Percentiles rank a stretch among this genome's conserved stretches.
Conservation (phyloP, 2,329 filamentous ascomycete genomes). For the Ophiostoma sp. region DNA sequence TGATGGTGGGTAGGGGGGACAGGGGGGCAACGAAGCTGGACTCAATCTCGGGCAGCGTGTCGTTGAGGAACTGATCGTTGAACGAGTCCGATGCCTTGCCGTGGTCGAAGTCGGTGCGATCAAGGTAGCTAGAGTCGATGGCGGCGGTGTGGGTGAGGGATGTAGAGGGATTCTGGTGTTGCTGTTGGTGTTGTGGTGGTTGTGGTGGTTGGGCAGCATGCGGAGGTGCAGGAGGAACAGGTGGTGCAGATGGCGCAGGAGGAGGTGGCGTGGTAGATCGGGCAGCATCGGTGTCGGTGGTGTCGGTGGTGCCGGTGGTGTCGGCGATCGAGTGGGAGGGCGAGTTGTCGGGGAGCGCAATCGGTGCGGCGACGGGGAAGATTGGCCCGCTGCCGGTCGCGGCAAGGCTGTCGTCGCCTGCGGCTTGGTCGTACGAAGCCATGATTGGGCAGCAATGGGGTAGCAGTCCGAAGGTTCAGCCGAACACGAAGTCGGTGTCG, state of each 20-base stretch:
- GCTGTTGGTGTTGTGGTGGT: background rate
- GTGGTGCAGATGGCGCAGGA: background rate
- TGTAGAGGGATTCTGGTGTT: background rate
- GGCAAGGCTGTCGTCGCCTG: conserved; percentile 2
- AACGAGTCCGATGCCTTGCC: conserved; percentile 44
- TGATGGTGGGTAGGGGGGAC: conserved; percentile 49
- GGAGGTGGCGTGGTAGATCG: conserved; percentile 12
- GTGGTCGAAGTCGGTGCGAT: conserved; percentile 33
- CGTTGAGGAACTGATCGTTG: conserved; percentile 48
- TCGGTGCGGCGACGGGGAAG: background rate
- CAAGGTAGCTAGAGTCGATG: conserved; percentile 37
- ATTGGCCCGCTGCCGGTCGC: conserved; percentile 1
- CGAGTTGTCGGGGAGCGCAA: background rate
- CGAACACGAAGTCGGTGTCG: background rate
- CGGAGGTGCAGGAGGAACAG: background rate
- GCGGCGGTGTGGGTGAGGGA: background rate
- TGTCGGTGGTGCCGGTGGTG: background rate
- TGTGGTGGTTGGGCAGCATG: conserved; percentile 14
- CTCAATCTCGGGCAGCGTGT: conserved; percentile 58
- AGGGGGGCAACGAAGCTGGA: conserved; percentile 58
- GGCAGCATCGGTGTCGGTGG: conserved; percentile 1
- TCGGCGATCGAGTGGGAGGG: background rate
- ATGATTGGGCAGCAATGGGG: conserved; percentile 1
- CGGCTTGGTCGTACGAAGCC: conserved; percentile 7
- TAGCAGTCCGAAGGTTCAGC: background rate